Evolutionary conservation across 202 grass and related monocot species (phyloP), one percentile per base, ranked within the genome.

Genomic region (Hordeum pubiflorum): DNA sequence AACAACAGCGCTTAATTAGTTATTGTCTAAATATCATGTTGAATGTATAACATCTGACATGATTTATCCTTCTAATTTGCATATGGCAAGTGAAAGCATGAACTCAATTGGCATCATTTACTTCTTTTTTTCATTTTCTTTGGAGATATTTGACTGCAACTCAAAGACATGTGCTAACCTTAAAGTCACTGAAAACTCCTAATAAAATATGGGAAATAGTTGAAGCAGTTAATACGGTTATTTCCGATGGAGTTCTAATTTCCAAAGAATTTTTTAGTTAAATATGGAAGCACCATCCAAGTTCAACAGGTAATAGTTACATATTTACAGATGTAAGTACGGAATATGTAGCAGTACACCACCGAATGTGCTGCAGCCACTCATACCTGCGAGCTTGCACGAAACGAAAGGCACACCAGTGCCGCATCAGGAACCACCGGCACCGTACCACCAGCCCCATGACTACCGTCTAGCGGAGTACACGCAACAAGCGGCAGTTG

Each of bases 401-500:
- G 90, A 75, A 95, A 98, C 50, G 95, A 98, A 86, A 98, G 86
- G 43, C 92, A 94, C 77, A 95, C 61, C 32, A 95, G 84, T 67
- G 88, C 89, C 14, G 75, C 92, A 79, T 66, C 64, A 72, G 95
- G 80, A 82, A 75, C 72, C 22, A 61, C 75, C 50, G 50, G 6
- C 50, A 54, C 50, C 2, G 7, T 52, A 66, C 62, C 50, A 33
- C 38, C 63, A 70, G 74, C 37, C 34, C 59, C 41, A 36, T 23
- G 1, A 17, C 11, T 63, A 69, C 0, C 54, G 0, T 11, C 68
- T 63, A 29, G 48, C 1, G 3, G 4, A 52, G 58, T 10, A 62
- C 58, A 18, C 1, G 3, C 75, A 58, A 78, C 77, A 81, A 89
- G 60, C 3, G 92, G 96, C 52, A 98, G 85, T 33, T 77, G 80